A percentile compares a stretch with the other conserved stretches of the same genome.
Conservation (phyloP, 345 rosid species). For the Syzygium aromaticum region DNA sequence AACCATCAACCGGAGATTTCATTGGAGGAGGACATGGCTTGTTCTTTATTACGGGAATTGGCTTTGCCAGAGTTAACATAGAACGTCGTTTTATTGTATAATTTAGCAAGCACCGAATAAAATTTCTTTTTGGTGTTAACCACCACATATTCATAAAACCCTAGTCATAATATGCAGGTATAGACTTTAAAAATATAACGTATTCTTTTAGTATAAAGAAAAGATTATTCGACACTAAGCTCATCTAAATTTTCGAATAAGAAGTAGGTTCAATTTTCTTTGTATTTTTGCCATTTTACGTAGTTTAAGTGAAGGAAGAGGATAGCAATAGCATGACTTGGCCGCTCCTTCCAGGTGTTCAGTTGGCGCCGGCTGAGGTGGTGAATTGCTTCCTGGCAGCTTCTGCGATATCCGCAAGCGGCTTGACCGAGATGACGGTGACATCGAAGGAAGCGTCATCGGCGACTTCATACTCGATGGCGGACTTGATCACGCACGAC, state of each 20-base stretch:
- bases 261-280: background rate
- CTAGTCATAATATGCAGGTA: background rate
- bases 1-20: background rate
- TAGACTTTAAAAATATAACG: background rate
- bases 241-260: background rate
- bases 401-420: background rate
- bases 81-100: background rate
- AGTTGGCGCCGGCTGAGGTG: background rate
- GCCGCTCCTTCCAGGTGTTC: background rate
- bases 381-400: background rate
- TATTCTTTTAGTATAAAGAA: background rate
- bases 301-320: background rate
- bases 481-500: background rate
- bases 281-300: background rate
- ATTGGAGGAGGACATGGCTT: background rate
- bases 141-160: background rate
- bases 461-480: conserved; percentile 1
- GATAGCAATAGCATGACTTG: too few relatives aligned
- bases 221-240: background rate
- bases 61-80: background rate
- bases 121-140: background rate
- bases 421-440: background rate
- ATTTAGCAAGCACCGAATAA: background rate
- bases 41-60: background rate
- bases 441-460: background rate